Evolutionary conservation across 768 basidiomycete genomes (phyloP), one percentile per base, ranked within the genome.

Genomic region (Podaxis carcinomalis): DNA sequence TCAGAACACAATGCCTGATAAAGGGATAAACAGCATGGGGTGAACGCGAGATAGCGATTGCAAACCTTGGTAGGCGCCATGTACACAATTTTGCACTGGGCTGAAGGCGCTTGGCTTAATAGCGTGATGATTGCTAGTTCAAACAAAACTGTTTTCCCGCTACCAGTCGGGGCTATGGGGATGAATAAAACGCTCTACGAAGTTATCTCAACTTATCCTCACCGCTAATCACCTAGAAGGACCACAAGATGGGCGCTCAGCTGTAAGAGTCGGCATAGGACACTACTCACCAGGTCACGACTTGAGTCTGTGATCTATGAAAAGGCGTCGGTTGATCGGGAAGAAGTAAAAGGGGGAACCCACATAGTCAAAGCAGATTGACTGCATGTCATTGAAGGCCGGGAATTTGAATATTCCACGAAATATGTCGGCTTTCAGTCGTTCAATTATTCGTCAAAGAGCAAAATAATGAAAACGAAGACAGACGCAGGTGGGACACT

Each of bases 111-210:
- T 75, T 70, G 27, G 70, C 72, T 10, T 64, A 69, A 28, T 54
- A 76, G 75, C 32, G 85, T 84, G 54, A 98, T 84, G 57, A 98
- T 90, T 1, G 91, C 85, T 13, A 99, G 76, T 69, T 99, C 97
- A 66, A 98, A 99, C 28, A 98, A 74, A 7, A 90, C 93, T 0
- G 97, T 99, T 74, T 98, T 98, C 28, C 97, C 97, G 54, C 93
- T 92, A 28, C 95, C 94, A 13, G 97, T 98, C 0, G 97, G 97
- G 2, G 96, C 95, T 93, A 68, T 14, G 63, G 39, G 28, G 7
- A 63, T 44, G 14, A 3, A 46, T 39, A 25, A 5, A 25, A 49
- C 19, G 21, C 13, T 6, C 23, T 49, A 23, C 21, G 21, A 9
- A 10, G 9, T 9, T 44, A 19, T 11, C 47, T 28, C 50, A 32